These are phyloP conservation scores for Candida wancherniae DNA, from an alignment of 805 yeast species.

Conservation along the genomic window DNA sequence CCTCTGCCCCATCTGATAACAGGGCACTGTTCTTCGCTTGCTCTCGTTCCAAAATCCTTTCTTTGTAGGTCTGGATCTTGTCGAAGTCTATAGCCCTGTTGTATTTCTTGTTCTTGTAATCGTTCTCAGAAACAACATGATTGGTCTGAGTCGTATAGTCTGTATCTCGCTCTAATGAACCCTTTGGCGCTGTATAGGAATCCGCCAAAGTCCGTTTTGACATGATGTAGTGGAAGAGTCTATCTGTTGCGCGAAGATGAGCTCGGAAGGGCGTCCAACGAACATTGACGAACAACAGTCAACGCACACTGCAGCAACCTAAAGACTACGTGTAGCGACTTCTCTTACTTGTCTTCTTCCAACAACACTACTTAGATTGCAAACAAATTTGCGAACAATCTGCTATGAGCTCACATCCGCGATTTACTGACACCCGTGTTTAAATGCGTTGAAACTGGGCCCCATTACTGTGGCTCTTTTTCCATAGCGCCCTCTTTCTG, in stretches of 20 bases:
- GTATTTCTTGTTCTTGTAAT: conserved; percentile 42
- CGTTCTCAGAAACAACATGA: conserved; percentile 20
- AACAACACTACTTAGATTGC: no score
- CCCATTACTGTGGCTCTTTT: no score
- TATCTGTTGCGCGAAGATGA: background rate
- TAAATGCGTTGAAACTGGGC: no score
- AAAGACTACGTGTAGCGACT: no score
- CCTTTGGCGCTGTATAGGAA: conserved; percentile 31
- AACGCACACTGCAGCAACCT: no score
- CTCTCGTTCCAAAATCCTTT: conserved; percentile 12
- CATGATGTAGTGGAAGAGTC: conserved; percentile 6
- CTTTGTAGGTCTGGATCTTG: conserved; percentile 13
- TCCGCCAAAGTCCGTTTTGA: conserved; percentile 27
- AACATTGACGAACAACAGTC: no score
- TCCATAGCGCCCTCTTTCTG: no score
- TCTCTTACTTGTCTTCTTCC: no score
- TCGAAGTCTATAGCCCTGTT: conserved; percentile 22
- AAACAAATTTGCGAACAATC: no score
- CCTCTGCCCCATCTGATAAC: background rate
- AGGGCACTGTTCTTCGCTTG: conserved; percentile 1
- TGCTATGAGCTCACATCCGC: no score
- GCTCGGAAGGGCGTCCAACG: background rate
- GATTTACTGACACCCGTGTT: no score
- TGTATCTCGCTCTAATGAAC: conserved; percentile 24
- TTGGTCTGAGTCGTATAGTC: conserved; percentile 17